These are phyloP conservation scores for Geranomyces variabilis DNA, from an alignment of 192 early-diverging fungal genomes.

Conservation along the genomic window DNA sequence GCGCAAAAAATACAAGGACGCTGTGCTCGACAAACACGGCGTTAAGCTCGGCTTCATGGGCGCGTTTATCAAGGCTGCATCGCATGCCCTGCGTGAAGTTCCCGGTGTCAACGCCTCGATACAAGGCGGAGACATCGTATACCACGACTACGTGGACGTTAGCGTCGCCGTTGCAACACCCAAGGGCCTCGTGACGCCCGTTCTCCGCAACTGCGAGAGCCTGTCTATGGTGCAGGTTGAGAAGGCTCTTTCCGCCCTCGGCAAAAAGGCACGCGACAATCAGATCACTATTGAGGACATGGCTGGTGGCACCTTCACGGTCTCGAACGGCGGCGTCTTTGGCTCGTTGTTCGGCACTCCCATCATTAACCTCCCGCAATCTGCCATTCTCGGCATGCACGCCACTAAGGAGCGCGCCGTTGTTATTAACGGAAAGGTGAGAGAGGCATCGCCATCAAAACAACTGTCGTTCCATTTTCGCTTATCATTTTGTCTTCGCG, in stretches of 20 bases:
- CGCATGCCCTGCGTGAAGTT: slow-evolving; percentile 82
- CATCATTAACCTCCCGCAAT: slow-evolving; percentile 97
- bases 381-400: slow-evolving; percentile 98
- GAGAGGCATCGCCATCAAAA: neutral
- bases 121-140: slow-evolving; percentile 89
- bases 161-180: slow-evolving; percentile 96
- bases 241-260: slow-evolving; percentile 85
- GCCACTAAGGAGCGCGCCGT: slow-evolving; percentile 96
- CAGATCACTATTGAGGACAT: slow-evolving; percentile 97
- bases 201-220: slow-evolving; percentile 87
- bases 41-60: slow-evolving; percentile 99
- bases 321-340: slow-evolving; percentile 98
- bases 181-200: slow-evolving; percentile 98
- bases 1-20: slow-evolving; percentile 92
- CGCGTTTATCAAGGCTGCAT: slow-evolving; percentile 92
- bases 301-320: slow-evolving; percentile 98
- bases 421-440: slow-evolving; percentile 88
- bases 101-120: slow-evolving; percentile 95
- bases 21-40: slow-evolving; percentile 88
- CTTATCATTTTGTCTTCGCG: neutral
- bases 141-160: slow-evolving; percentile 94
- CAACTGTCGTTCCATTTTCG: neutral
- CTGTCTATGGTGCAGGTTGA: slow-evolving; percentile 90
- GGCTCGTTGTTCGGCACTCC: slow-evolving; percentile 97
- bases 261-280: slow-evolving; percentile 86